A percentile compares a stretch with the other conserved stretches of the same genome.
phyloP scores from a whole-genome alignment of 2,329 filamentous ascomycete genomes.

The Apiospora malaysiana region DNA sequence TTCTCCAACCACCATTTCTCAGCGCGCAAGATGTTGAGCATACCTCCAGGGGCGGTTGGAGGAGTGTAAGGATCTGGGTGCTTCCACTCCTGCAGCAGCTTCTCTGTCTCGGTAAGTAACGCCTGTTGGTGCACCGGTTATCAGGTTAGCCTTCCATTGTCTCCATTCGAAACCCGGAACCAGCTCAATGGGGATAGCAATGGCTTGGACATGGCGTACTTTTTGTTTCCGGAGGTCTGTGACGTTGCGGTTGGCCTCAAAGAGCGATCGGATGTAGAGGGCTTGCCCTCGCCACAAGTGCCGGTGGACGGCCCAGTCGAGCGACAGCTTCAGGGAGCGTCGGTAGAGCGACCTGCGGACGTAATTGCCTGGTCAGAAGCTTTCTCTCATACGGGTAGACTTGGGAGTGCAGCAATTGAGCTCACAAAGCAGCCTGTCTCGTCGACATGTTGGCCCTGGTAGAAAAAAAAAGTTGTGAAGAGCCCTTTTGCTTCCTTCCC shows the following conservation, averaged over 20 bases:
- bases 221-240: slow-evolving; percentile 84
- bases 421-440: slow-evolving; percentile 59
- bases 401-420: neutral
- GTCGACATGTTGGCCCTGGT: slow-evolving; percentile 46
- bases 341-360: slow-evolving; percentile 76
- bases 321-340: slow-evolving; percentile 87
- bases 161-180: slow-evolving; percentile 1
- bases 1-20: neutral
- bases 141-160: slow-evolving; percentile 21
- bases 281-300: slow-evolving; percentile 95
- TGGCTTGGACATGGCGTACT: slow-evolving; percentile 55
- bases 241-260: slow-evolving; percentile 89
- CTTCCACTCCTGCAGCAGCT: slow-evolving; percentile 90
- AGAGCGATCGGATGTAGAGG: slow-evolving; percentile 91
- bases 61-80: slow-evolving; percentile 92
- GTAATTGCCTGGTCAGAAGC: slow-evolving; percentile 5
- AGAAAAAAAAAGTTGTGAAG: neutral
- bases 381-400: neutral
- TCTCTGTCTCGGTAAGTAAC: slow-evolving; percentile 86
- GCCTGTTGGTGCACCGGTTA: slow-evolving; percentile 57
- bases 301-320: slow-evolving; percentile 95
- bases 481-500: neutral
- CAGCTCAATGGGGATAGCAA: neutral
- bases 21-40: slow-evolving; percentile 32
- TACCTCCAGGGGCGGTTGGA: slow-evolving; percentile 93